A percentile compares a stretch with the other conserved stretches of the same genome.
Evolutionary conservation across 805 yeast species (phyloP).

Genomic region (Candida stauntonica): DNA sequence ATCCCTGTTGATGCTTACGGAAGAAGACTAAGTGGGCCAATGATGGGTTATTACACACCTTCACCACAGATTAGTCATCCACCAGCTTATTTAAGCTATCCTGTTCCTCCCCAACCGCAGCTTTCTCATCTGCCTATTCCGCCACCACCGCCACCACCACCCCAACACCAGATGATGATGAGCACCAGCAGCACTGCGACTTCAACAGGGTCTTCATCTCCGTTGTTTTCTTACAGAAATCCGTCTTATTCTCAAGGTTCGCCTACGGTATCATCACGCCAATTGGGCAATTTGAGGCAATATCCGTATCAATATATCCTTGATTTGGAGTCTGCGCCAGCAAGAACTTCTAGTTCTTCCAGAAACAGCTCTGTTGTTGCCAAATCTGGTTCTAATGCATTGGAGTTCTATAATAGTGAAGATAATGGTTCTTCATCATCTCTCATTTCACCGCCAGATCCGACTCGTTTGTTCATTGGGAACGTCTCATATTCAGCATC

Average conservation of each 20-base stretch:
- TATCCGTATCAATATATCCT: constrained; percentile 24
- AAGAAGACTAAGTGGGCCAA: background rate
- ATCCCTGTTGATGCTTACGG: background rate
- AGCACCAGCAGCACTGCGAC: background rate
- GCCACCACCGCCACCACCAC: constrained; percentile 3
- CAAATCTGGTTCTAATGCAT: no score
- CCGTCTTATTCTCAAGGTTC: constrained; percentile 6
- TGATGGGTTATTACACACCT: background rate
- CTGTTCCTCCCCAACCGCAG: background rate
- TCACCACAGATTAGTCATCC: background rate
- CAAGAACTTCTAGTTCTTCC: background rate
- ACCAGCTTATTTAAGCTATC: background rate
- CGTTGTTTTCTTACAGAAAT: constrained; percentile 1
- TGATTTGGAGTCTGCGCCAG: constrained; percentile 13
- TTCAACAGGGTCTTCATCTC: background rate
- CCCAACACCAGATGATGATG: constrained; percentile 3
- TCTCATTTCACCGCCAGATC: constrained; percentile 29
- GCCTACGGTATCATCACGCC: constrained; percentile 18
- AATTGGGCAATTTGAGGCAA: constrained; percentile 19
- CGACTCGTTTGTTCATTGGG: constrained; percentile 47
- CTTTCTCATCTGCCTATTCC: background rate
- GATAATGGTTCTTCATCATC: no score
- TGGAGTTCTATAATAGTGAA: no score
- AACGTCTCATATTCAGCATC: constrained; percentile 47
- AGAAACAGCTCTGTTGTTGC: constrained; percentile 1